These are phyloP conservation scores for Alternaria gaisen DNA, from an alignment of 2,329 filamentous ascomycete genomes.

Conservation along the genomic window DNA sequence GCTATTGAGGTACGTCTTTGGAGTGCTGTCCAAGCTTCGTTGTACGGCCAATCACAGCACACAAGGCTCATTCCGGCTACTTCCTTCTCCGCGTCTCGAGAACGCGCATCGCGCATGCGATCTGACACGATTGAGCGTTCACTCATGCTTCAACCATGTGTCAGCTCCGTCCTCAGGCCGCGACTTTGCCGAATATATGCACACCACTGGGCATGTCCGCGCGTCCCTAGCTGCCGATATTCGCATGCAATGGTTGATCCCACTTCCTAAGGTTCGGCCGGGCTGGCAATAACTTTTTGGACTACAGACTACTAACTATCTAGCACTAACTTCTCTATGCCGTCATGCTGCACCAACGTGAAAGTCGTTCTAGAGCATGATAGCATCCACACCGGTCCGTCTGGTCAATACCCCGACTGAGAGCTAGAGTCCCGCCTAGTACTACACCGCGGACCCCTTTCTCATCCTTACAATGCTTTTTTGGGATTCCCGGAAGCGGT, in stretches of 20 bases:
- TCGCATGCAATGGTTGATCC: conserved; percentile 11
- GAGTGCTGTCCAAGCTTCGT: conserved; percentile 22
- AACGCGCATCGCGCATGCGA: conserved; percentile 17
- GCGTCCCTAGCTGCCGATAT: conserved; percentile 18
- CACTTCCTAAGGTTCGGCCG: conserved; percentile 3
- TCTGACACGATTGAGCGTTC: conserved; percentile 37
- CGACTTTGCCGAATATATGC: conserved; percentile 22
- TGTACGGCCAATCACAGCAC: conserved; percentile 30
- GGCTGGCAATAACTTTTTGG: conserved; percentile 5
- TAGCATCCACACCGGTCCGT: conserved; percentile 15
- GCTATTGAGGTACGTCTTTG: conserved; percentile 18
- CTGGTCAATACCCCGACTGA: conserved; percentile 13
- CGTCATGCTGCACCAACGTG: background rate
- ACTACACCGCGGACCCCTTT: conserved; percentile 21
- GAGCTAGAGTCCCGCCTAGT: conserved; percentile 19
- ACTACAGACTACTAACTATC: conserved; percentile 6
- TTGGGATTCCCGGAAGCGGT: conserved; percentile 30
- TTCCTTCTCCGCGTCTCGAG: conserved; percentile 37
- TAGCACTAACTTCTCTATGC: background rate
- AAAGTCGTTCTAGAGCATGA: conserved; percentile 7
- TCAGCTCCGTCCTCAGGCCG: conserved; percentile 28
- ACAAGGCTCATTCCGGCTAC: conserved; percentile 16
- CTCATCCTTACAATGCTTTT: conserved; percentile 15
- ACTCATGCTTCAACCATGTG: conserved; percentile 38
- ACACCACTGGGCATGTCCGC: conserved; percentile 16